A percentile compares a stretch with the other conserved stretches of the same genome.
phyloP scores from a whole-genome alignment of 1,284 basidiomycete genomes.

The Calocybe gambosa region DNA sequence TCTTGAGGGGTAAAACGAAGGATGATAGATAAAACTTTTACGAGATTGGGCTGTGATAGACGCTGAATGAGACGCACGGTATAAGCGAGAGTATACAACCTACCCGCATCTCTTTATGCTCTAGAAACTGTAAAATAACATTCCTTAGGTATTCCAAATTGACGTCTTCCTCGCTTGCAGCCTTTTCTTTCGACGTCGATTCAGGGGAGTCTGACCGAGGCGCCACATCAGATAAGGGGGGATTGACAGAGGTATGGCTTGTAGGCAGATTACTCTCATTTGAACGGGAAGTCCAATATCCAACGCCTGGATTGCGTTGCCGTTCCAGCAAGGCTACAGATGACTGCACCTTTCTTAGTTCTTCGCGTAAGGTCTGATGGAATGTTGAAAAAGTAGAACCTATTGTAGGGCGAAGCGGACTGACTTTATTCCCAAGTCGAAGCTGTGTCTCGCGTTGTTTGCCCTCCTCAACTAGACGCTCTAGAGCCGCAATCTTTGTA shows the following conservation, averaged over 20 bases:
- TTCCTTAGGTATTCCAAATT: constrained; percentile 95
- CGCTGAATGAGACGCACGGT: background rate
- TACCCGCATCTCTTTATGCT: constrained; percentile 38
- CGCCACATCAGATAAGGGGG: constrained; percentile 36
- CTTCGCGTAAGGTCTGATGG: constrained; percentile 75
- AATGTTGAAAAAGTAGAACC: constrained; percentile 8
- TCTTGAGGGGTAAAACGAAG: constrained; percentile 92
- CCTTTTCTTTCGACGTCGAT: constrained; percentile 29
- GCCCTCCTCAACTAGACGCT: constrained; percentile 58
- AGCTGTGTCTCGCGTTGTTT: constrained; percentile 62
- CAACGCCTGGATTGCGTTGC: constrained; percentile 87
- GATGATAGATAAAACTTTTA: constrained; percentile 86
- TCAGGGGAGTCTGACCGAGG: constrained; percentile 37
- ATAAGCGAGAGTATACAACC: constrained; percentile 9
- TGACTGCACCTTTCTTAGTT: constrained; percentile 88
- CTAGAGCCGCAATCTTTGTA: constrained; percentile 39
- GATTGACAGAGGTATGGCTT: constrained; percentile 42
- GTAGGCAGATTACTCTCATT: constrained; percentile 28
- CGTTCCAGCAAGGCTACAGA: constrained; percentile 85
- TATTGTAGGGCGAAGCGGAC: background rate
- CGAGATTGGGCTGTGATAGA: constrained; percentile 70
- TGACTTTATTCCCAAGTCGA: constrained; percentile 70
- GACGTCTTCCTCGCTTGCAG: constrained; percentile 75
- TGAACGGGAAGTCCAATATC: constrained; percentile 71
- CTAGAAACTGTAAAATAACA: constrained; percentile 83